These are phyloP conservation scores for Sphaerobolus stellatus DNA, from an alignment of 1,284 basidiomycete species.

Conservation along the genomic window DNA sequence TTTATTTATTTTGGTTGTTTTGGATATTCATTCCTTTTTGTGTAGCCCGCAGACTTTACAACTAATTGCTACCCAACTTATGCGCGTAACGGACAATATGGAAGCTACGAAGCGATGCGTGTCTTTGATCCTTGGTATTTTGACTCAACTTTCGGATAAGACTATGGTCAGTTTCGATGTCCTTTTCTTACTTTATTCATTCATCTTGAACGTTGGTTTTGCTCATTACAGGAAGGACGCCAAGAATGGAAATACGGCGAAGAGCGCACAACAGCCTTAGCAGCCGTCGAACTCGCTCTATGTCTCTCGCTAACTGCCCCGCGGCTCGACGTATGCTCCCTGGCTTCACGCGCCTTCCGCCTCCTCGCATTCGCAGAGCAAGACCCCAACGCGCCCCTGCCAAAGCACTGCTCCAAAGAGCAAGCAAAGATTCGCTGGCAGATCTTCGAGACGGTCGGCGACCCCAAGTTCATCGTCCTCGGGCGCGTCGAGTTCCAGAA, in stretches of 20 bases:
- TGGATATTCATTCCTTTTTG: too few species aligned
- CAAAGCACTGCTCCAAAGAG: constrained; percentile 51
- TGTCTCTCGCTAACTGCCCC: constrained; percentile 68
- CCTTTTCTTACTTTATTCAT: neutral
- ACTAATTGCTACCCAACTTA: too few species aligned
- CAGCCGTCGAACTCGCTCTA: constrained; percentile 67
- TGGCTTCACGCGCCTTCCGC: constrained; percentile 67
- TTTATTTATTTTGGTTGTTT: too few species aligned
- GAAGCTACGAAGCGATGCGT: constrained; percentile 1
- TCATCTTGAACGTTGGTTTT: neutral
- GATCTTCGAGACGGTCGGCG: constrained; percentile 75
- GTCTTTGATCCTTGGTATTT: constrained; percentile 1
- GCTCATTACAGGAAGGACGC: constrained; percentile 4
- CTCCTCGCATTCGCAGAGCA: constrained; percentile 65
- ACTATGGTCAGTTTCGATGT: neutral
- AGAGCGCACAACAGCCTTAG: constrained; percentile 58
- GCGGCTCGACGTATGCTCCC: constrained; percentile 60
- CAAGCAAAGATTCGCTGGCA: constrained; percentile 65
- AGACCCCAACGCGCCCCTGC: constrained; percentile 52
- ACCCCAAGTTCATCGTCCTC: constrained; percentile 64
- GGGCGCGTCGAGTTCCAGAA: constrained; percentile 82
- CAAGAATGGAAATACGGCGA: constrained; percentile 46
- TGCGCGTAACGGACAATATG: constrained; percentile 3
- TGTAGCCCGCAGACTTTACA: too few species aligned
- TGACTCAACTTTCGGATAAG: constrained; percentile 5